These are phyloP conservation scores for Arachnomyces sp. DNA, from an alignment of 2,329 filamentous ascomycete genomes.

Conservation along the genomic window DNA sequence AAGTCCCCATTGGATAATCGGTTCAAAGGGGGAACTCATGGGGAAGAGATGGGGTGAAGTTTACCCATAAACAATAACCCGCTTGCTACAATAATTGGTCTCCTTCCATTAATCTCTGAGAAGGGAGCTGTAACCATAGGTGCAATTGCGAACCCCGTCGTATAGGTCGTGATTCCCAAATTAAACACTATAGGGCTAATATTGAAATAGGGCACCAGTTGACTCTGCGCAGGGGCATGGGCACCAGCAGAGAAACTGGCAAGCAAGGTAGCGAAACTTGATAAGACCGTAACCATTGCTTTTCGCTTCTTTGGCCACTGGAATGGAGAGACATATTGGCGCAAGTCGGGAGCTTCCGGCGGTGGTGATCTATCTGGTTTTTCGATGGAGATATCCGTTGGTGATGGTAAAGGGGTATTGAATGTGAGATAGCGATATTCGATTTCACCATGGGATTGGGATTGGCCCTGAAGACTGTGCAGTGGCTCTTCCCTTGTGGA, in stretches of 20 bases:
- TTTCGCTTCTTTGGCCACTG: slow-evolving; percentile 66
- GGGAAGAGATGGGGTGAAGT: too few species aligned
- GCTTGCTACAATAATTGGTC: slow-evolving; percentile 70
- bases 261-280: slow-evolving; percentile 66
- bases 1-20: slow-evolving; percentile 4
- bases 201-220: slow-evolving; percentile 60
- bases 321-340: slow-evolving; percentile 61
- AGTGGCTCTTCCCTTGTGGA: too few species aligned
- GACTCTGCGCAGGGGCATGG: slow-evolving; percentile 61
- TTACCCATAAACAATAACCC: slow-evolving; percentile 60
- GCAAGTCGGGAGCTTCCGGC: slow-evolving; percentile 58
- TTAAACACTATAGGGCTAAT: slow-evolving; percentile 60
- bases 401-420: slow-evolving; percentile 50
- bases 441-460: slow-evolving; percentile 27
- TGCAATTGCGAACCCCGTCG: slow-evolving; percentile 68
- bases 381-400: slow-evolving; percentile 25
- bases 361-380: slow-evolving; percentile 29
- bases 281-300: slow-evolving; percentile 61
- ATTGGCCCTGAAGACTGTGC: too few species aligned
- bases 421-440: slow-evolving; percentile 56
- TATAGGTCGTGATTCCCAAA: slow-evolving; percentile 74
- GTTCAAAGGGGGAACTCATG: slow-evolving; percentile 27
- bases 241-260: slow-evolving; percentile 77
- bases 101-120: slow-evolving; percentile 78
- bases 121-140: slow-evolving; percentile 87